Base-by-base conservation (phyloP, 2,329 filamentous ascomycete species). In the Fusarium clavum region DNA sequence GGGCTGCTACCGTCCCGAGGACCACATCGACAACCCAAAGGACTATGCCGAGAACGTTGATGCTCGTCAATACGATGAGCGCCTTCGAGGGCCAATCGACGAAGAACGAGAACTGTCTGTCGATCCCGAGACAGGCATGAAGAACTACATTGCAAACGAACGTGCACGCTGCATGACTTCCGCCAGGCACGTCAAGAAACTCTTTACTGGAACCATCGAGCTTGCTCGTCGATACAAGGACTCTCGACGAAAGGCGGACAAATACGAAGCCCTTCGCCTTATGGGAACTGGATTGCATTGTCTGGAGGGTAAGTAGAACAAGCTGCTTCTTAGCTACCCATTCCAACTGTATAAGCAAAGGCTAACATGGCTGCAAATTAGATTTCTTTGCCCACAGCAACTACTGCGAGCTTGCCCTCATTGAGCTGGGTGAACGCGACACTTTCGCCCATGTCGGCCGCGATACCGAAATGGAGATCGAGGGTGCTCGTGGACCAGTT, bases 141-240 rank as follows among this genome's bases (percentile, higher is more conserved):
- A 98, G 83, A 96, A 94, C 79, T 98, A 98, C 81, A 98, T 98
- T 79, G 94, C 94, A 41, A 94, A 94, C 69, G 94, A 98, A 79
- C 83, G 88, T 53, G 82, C 87, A 61, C 88, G 88, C 47, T 96
- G 97, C 78, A 92, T 92, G 81, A 97, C 92, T 46, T 97, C 93
- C 51, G 92, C 94, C 61, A 84, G 86, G 49, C 89, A 97, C 75
- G 88, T 97, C 64, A 88, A 92, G 56, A 86, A 87, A 67, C 88
- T 97, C 3, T 93, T 97, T 69, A 81, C 85, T 47, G 85, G 87
- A 67, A 93, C 88, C 75, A 94, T 97, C 73, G 86, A 95, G 74
- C 88, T 96, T n/a, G 94, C 90, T 45, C 91, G 93, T 64, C 86
- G 85, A 48, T 97, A 95, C 79, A 80, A 79, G 61, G 70, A 80